Percentiles rank a stretch among this genome's conserved stretches.
Evolutionary conservation across 1,284 basidiomycete genomes (phyloP).

Genomic region (Limonomyces culmigenus): DNA sequence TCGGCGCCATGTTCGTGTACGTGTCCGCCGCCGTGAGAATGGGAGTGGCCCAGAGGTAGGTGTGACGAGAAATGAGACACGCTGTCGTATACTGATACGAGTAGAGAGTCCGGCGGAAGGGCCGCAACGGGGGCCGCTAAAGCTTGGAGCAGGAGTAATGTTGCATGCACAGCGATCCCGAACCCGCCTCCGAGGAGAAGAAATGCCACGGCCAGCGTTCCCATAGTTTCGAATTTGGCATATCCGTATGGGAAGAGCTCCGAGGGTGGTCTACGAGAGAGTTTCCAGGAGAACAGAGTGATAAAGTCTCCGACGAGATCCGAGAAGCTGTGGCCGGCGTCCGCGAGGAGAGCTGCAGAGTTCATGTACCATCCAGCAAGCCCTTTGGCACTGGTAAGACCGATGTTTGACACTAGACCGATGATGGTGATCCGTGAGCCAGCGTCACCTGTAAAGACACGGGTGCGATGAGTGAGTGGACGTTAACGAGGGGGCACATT

Average conservation of each 20-base stretch:
- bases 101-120: conserved; percentile 40
- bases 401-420: conserved; percentile 78
- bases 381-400: conserved; percentile 73
- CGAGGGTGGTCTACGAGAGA: conserved; percentile 69
- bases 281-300: conserved; percentile 81
- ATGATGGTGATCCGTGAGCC: conserved; percentile 76
- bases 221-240: conserved; percentile 89
- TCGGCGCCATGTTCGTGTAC: too few species aligned
- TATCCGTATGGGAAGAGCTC: conserved; percentile 76
- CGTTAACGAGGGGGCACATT: too few species aligned
- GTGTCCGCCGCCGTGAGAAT: conserved; percentile 38
- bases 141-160: conserved; percentile 58
- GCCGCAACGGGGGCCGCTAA: conserved; percentile 40
- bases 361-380: conserved; percentile 77
- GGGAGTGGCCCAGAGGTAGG: conserved; percentile 31
- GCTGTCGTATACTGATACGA: conserved; percentile 39
- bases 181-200: conserved; percentile 77
- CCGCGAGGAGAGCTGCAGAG: conserved; percentile 83
- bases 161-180: conserved; percentile 89
- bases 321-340: conserved; percentile 88
- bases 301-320: conserved; percentile 87
- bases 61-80: conserved; percentile 37
- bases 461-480: too few species aligned
- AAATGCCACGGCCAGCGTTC: conserved; percentile 72
- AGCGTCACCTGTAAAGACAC: conserved; percentile 58